phyloP scores from a whole-genome alignment of 2,329 filamentous ascomycete species.

The Simplicillium aogashimaense region DNA sequence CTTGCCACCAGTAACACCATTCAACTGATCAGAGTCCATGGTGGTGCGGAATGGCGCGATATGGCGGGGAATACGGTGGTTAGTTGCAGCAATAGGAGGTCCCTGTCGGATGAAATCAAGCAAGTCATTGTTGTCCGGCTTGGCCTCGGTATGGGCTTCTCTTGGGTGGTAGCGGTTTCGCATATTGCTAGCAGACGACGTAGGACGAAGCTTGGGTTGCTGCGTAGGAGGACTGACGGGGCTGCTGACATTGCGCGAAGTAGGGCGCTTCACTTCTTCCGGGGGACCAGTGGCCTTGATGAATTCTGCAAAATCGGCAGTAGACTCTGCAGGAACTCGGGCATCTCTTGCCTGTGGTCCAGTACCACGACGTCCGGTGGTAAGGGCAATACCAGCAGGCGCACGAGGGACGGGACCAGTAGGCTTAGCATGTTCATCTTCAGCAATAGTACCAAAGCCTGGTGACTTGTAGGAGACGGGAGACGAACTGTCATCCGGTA shows the following conservation, averaged over 20 bases:
- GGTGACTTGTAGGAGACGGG: constrained; percentile 4
- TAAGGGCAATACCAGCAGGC: constrained; percentile 11
- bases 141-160: constrained; percentile 52
- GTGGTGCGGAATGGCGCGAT: constrained; percentile 78
- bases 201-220: constrained; percentile 20
- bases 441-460: constrained; percentile 1
- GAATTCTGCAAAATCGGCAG: constrained; percentile 80
- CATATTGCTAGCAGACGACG: constrained; percentile 28
- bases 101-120: constrained; percentile 94
- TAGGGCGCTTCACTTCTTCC: constrained; percentile 23
- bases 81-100: constrained; percentile 50
- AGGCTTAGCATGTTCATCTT: constrained; percentile 8
- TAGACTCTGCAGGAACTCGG: constrained; percentile 58
- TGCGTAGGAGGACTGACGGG: constrained; percentile 12
- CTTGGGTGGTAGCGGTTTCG: constrained; percentile 58
- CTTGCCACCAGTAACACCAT: constrained; percentile 40
- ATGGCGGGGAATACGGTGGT: constrained; percentile 68
- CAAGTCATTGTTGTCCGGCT: constrained; percentile 68
- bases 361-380: constrained; percentile 12
- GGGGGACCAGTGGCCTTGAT: constrained; percentile 72
- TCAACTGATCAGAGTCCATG: constrained; percentile 75
- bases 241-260: constrained; percentile 24
- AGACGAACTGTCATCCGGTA: constrained; percentile 10
- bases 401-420: constrained; percentile 12
- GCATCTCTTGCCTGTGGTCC: constrained; percentile 55